Base-by-base conservation (phyloP, 768 basidiomycete genomes). In the Suillus discolor region DNA sequence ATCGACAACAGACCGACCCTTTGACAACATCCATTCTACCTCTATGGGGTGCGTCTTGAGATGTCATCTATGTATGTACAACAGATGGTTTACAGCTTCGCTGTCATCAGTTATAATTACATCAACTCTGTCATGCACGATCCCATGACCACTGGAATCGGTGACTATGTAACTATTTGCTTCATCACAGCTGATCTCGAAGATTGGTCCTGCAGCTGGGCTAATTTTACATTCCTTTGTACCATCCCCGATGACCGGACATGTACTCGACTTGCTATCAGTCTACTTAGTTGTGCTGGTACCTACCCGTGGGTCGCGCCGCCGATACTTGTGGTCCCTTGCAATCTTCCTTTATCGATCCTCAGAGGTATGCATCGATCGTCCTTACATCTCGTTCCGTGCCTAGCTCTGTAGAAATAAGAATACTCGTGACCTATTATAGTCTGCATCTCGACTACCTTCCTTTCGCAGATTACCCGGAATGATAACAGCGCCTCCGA, bases 11-110 rank as follows among this genome's bases (percentile, higher is more conserved):
- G 25, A 16, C 49, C 16, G 49, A 51, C 13, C 6, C 49, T 25
- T 28, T 25, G 69, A 28, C 80, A 71, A 65, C 68, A 71, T 47
- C 71, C 67, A n/a, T 72, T 72, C 55, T 67, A 72, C 47, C 55
- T 68, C 1, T 71, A 70, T 28, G 71, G 64, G 23, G 69, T 70
- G 53, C 15, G 71, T 61, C 39, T 53, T 18, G 25, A 28, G 4
- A 28, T 28, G 2, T 4, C 8, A 28, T 28, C 8, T 28, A 28
- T 28, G 25, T 28, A 28, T 53, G 25, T 4, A 28, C 51, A 28
- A 51, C 7, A 51, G 15, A 15, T 51, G 16, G 51, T 28, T 51
- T 16, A 51, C 8, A 28, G 25, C 15, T 16, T 25, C 16, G 25
- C 25, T 28, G 51, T 51, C 23, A 15, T 51, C 15, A 51, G 25